Percentiles rank a stretch among this genome's conserved stretches.
Evolutionary conservation across 257 asterid species (phyloP).

Genomic region (Sherardia arvensis): DNA sequence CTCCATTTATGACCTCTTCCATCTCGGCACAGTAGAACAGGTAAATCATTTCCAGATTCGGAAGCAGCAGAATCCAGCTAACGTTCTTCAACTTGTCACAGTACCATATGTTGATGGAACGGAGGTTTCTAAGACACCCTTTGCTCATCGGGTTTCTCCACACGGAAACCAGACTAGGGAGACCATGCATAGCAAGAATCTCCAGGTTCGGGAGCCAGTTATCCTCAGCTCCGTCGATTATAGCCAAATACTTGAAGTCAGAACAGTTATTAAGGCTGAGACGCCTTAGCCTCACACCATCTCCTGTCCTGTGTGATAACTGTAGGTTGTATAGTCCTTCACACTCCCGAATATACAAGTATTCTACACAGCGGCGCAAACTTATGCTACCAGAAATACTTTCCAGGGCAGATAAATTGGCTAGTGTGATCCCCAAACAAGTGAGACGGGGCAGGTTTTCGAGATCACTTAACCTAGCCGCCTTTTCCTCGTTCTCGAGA

Average conservation of each 20-base stretch:
- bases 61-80: slow-evolving; percentile 38
- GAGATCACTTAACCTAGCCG: slow-evolving; percentile 25
- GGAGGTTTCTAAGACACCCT: slow-evolving; percentile 31
- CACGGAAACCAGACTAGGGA: slow-evolving; percentile 31
- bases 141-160: slow-evolving; percentile 26
- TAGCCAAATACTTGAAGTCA: slow-evolving; percentile 23
- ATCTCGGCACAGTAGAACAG: slow-evolving; percentile 36
- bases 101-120: slow-evolving; percentile 34
- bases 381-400: slow-evolving; percentile 21
- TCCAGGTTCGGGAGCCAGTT: slow-evolving; percentile 41
- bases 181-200: slow-evolving; percentile 38
- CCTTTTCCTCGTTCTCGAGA: slow-evolving; percentile 15
- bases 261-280: slow-evolving; percentile 40
- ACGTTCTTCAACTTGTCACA: slow-evolving; percentile 35
- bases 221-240: slow-evolving; percentile 25
- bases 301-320: slow-evolving; percentile 31
- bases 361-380: slow-evolving; percentile 29
- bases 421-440: slow-evolving; percentile 30
- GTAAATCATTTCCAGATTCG: slow-evolving; percentile 34
- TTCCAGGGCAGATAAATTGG: slow-evolving; percentile 20
- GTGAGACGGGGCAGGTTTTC: slow-evolving; percentile 18
- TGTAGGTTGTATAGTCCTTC: slow-evolving; percentile 31
- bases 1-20: slow-evolving; percentile 28
- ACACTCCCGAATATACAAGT: slow-evolving; percentile 39
- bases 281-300: slow-evolving; percentile 33